phyloP scores from a whole-genome alignment of 106 monocot genomes.

The Allium sativum region DNA sequence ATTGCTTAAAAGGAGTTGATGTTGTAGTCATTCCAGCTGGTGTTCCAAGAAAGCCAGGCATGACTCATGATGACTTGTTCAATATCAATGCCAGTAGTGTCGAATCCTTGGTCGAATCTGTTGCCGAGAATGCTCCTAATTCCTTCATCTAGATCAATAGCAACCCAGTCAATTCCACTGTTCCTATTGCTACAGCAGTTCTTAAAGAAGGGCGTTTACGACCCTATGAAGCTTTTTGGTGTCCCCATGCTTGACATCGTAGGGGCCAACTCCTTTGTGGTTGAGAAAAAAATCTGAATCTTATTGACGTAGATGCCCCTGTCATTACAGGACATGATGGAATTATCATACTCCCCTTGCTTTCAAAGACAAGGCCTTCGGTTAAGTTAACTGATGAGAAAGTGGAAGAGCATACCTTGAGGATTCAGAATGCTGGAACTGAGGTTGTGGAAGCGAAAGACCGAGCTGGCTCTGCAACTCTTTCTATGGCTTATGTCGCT shows the following conservation, averaged over 20 bases:
- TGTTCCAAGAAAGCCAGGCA: conserved; percentile 23
- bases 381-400: conserved; percentile 13
- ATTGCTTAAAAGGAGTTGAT: conserved; percentile 17
- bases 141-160: conserved; percentile 22
- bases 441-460: conserved; percentile 21
- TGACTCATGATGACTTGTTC: conserved; percentile 24
- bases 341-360: conserved; percentile 16
- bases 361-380: conserved; percentile 17
- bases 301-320: conserved; percentile 22
- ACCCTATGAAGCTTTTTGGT: conserved; percentile 26
- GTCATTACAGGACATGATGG: conserved; percentile 22
- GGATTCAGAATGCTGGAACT: conserved; percentile 25
- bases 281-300: conserved; percentile 15
- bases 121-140: conserved; percentile 11
- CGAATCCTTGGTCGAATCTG: conserved; percentile 14
- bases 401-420: conserved; percentile 13
- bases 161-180: conserved; percentile 22
- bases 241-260: conserved; percentile 19
- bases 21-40: conserved; percentile 21
- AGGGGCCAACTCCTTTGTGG: conserved; percentile 23
- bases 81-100: conserved; percentile 20
- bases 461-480: conserved; percentile 17
- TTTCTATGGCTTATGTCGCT: conserved; percentile 25
- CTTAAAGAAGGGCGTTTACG: conserved; percentile 22
- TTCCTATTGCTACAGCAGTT: conserved; percentile 18